Evolutionary conservation across 371 early-diverging fungal species (phyloP), one percentile per base, ranked within the genome.

Genomic region (Mortierella sp.): DNA sequence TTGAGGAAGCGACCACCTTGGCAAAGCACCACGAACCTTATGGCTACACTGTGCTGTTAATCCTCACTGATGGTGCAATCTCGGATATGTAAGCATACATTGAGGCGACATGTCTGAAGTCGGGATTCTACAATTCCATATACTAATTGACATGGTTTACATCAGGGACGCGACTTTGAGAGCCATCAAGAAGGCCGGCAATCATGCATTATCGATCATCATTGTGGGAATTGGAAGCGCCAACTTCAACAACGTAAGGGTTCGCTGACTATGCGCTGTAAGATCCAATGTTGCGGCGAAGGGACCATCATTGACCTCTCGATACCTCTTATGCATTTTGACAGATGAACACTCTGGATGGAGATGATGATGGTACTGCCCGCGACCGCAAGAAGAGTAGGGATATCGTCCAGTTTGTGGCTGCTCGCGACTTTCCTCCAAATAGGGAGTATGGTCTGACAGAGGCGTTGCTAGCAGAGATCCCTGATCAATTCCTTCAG

Each of bases 341-440:
- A 29, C 60, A 63, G 55, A 85, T 85, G 85, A 44, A 78, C 22
- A 21, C 52, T 9, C 63, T 85, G 28, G 85, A 85, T 63, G 82
- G 71, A 5, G 85, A 83, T 41, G 78, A 76, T 22, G 73, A 56
- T 29, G 43, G 7, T 10, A 17, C 31, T 27, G 48, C n/a, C n/a
- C 14, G 25, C 25, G 22, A 40, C 19, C 37, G 54, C 46, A 67
- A 43, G 19, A 69, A 63, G 53, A 49, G 57, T 24, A 47, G 4
- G 25, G 86, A 86, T 63, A 82, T 81, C 46, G 83, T 82, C 29
- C 85, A 85, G 69, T 86, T 86, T 67, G 86, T 86, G 25, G 78
- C 84, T 12, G 70, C 81, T 13, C 60, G 76, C 8, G 78, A 79
- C 14, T 79, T 40, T 12, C 53, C 44, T 8, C 61, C 61, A 9